phyloP scores from a whole-genome alignment of 805 yeast genomes.

The Suhomyces vadensis region DNA sequence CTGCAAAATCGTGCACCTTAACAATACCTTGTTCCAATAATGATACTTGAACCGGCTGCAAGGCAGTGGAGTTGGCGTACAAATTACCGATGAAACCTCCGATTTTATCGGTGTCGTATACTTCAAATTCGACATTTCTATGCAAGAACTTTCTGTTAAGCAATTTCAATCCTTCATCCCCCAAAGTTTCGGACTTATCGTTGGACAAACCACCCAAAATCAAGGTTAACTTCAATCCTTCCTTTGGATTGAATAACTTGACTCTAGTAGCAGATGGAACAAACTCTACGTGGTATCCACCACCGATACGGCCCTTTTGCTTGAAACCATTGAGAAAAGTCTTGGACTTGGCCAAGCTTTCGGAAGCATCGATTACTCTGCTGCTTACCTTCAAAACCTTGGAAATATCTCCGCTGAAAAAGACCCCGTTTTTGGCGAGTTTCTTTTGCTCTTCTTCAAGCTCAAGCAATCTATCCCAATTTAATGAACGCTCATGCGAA shows the following conservation, averaged over 20 bases:
- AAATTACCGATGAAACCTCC: constrained; percentile 82
- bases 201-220: constrained; percentile 73
- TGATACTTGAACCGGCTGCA: constrained; percentile 55
- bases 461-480: constrained; percentile 77
- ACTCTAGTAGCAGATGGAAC: constrained; percentile 69
- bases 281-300: constrained; percentile 62
- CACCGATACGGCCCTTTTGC: constrained; percentile 63
- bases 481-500: constrained; percentile 61
- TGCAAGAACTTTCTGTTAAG: constrained; percentile 60
- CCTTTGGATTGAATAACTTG: constrained; percentile 66
- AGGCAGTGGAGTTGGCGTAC: constrained; percentile 49
- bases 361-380: constrained; percentile 78
- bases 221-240: constrained; percentile 65
- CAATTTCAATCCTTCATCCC: constrained; percentile 53
- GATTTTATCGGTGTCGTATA: constrained; percentile 68
- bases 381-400: constrained; percentile 57
- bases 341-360: constrained; percentile 66
- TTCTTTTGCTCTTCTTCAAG: constrained; percentile 61
- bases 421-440: constrained; percentile 59
- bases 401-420: constrained; percentile 44
- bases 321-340: constrained; percentile 70
- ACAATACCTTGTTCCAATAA: constrained; percentile 65
- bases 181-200: constrained; percentile 38
- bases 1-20: constrained; percentile 64
- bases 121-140: constrained; percentile 69